Percentiles rank a stretch among this genome's conserved stretches.
phyloP scores from a whole-genome alignment of 768 basidiomycete species.

The Basidioascus undulatus region DNA sequence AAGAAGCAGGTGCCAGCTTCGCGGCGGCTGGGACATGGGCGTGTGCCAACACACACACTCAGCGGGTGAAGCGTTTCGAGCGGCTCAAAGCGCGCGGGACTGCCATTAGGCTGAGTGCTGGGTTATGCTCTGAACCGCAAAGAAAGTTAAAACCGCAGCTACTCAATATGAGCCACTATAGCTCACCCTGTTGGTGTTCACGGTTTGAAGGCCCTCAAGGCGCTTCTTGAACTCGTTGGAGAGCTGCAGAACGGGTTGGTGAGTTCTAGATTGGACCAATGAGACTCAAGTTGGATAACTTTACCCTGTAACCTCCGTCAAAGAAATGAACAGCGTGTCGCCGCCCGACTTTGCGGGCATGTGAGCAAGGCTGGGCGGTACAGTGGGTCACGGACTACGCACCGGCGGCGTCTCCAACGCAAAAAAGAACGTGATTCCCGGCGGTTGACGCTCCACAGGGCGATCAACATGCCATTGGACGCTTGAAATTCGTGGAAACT shows the following conservation, averaged over 20 bases:
- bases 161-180: too few relatives aligned
- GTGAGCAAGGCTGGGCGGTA: too few relatives aligned
- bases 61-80: slow-evolving; percentile 27
- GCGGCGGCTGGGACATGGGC: not conserved
- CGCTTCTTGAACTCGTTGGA: slow-evolving; percentile 33
- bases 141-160: too few relatives aligned
- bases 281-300: too few relatives aligned
- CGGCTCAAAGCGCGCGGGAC: slow-evolving; percentile 29
- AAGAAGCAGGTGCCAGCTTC: slow-evolving; percentile 22
- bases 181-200: slow-evolving; percentile 31
- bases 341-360: too few relatives aligned
- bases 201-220: slow-evolving; percentile 31
- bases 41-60: slow-evolving; percentile 3
- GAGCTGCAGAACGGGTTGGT: too few relatives aligned
- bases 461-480: too few relatives aligned
- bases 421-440: slow-evolving; percentile 33
- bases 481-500: too few relatives aligned
- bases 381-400: too few relatives aligned
- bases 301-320: slow-evolving; percentile 37
- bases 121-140: too few relatives aligned
- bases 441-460: slow-evolving; percentile 32
- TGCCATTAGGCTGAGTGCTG: slow-evolving; percentile 23
- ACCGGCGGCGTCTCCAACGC: too few relatives aligned
- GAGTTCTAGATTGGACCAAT: too few relatives aligned
- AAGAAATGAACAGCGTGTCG: slow-evolving; percentile 35